phyloP scores from a whole-genome alignment of 1,284 basidiomycete species.

The Uromyces viciae-fabae region DNA sequence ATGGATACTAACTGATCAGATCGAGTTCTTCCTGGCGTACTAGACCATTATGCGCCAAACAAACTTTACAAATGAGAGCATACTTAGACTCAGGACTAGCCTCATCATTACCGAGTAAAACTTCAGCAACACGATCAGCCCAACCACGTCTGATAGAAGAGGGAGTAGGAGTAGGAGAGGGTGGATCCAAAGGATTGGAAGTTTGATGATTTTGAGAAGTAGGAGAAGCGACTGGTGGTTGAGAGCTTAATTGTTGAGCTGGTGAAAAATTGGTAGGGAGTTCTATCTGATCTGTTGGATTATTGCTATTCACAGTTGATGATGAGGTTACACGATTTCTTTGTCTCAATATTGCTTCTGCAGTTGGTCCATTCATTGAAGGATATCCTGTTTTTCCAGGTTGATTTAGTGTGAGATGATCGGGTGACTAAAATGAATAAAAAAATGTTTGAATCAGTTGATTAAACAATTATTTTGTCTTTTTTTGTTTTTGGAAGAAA shows the following conservation, averaged over 20 bases:
- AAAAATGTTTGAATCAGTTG: background rate
- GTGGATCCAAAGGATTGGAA: background rate
- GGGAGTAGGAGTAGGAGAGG: constrained; percentile 1
- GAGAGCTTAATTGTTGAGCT: background rate
- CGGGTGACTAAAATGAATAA: background rate
- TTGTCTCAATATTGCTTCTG: background rate
- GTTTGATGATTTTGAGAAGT: background rate
- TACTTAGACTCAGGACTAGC: constrained; percentile 63
- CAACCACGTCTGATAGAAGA: constrained; percentile 57
- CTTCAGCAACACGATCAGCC: constrained; percentile 84
- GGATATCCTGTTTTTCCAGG: background rate
- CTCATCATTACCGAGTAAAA: constrained; percentile 77
- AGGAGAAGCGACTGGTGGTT: constrained; percentile 1
- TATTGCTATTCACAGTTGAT: background rate
- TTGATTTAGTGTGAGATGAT: background rate
- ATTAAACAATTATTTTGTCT: background rate
- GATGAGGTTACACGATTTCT: background rate
- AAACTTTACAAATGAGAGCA: constrained; percentile 88
- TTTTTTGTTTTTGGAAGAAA: constrained; percentile 26
- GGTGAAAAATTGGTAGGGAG: background rate
- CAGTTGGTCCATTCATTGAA: constrained; percentile 3
- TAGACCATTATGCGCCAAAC: constrained; percentile 89
- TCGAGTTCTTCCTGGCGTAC: constrained; percentile 84
- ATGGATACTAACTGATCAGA: constrained; percentile 72
- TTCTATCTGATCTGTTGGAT: background rate